Evolutionary conservation across 2,329 filamentous ascomycete genomes (phyloP), one percentile per base, ranked within the genome.

Genomic region (Colletotrichum sp.): DNA sequence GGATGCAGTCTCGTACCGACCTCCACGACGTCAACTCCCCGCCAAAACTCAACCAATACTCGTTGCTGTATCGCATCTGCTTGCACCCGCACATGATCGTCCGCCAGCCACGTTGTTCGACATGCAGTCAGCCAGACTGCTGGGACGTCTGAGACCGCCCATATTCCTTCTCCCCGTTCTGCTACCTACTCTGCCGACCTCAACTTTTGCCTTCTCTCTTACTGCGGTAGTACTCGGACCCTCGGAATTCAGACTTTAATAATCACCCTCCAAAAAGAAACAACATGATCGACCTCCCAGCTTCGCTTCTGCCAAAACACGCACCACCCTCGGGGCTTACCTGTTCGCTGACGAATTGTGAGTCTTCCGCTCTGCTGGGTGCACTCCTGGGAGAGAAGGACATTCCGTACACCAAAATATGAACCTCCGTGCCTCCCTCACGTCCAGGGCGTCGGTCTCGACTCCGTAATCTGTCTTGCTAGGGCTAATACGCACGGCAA

Each of bases 91-190:
- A 57, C 49, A 64, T 26, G 34, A 44, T 39, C 36, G 12, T 44
- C 60, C 36, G 39, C 24, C 69, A 72, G 69, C 72, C 69, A 72
- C 57, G 55, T 75, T 68, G 52, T 57, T 60, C 34, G 32, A 60
- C 68, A 66, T 36, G 39, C 72, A 32, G 60, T 36, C 36, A 62
- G 67, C 59, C 72, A 71, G 60, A 30, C 24, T 57, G 34, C 52
- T 60, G 60, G 60, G 28, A 21, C 62, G 26, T 64, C 52, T 64
- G 36, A 24, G n/a, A 49, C 24, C 16, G 21, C 16, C 39, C 18
- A 44, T 21, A 49, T 49, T 49, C 59, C 59, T 63, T 63, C 24
- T 63, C 28, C 57, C n/a, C 39, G 39, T 44, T 49, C 44, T 21
- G 44, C 44, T 49, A 7, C 44, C n/a, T 13, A 49, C 44, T 44